These are phyloP conservation scores for Malus domestica DNA, from an alignment of 306 rosid genomes.

Conservation along the genomic window DNA sequence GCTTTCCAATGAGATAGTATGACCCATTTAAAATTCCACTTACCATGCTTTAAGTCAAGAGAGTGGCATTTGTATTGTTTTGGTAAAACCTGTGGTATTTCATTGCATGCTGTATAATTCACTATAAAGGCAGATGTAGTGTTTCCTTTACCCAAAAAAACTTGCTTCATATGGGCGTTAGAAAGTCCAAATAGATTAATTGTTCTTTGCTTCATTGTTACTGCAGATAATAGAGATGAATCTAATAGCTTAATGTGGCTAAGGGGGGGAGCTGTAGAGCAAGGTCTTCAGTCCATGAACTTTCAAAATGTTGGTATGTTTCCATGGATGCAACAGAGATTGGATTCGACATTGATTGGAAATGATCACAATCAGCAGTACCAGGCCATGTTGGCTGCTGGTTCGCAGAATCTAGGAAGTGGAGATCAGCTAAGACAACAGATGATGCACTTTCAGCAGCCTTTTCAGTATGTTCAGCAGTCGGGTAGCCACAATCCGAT, in stretches of 20 bases:
- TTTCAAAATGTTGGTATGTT: constrained; percentile 60
- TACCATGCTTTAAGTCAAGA: background rate
- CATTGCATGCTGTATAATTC: background rate
- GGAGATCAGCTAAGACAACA: constrained; percentile 67
- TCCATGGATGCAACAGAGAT: constrained; percentile 84
- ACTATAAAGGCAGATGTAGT: background rate
- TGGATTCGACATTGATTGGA: constrained; percentile 56
- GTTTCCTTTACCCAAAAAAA: background rate
- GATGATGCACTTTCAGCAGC: constrained; percentile 68
- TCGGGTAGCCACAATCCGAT: constrained; percentile 42
- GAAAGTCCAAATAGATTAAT: background rate
- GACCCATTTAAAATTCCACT: background rate
- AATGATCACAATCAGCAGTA: constrained; percentile 62
- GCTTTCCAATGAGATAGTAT: background rate
- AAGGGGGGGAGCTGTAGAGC: constrained; percentile 64
- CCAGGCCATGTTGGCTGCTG: constrained; percentile 73
- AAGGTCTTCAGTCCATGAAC: constrained; percentile 50
- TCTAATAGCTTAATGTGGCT: constrained; percentile 74
- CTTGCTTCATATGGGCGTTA: background rate
- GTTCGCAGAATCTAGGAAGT: constrained; percentile 57
- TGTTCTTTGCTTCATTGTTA: constrained; percentile 15
- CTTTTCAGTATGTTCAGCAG: constrained; percentile 62
- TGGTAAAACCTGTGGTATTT: background rate
- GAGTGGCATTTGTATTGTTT: background rate
- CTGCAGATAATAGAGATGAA: constrained; percentile 70